Percentiles rank a stretch among this genome's conserved stretches.
These are phyloP conservation scores for Dacryopinax primogenitus DNA, from an alignment of 768 basidiomycete genomes.

Conservation along the genomic window DNA sequence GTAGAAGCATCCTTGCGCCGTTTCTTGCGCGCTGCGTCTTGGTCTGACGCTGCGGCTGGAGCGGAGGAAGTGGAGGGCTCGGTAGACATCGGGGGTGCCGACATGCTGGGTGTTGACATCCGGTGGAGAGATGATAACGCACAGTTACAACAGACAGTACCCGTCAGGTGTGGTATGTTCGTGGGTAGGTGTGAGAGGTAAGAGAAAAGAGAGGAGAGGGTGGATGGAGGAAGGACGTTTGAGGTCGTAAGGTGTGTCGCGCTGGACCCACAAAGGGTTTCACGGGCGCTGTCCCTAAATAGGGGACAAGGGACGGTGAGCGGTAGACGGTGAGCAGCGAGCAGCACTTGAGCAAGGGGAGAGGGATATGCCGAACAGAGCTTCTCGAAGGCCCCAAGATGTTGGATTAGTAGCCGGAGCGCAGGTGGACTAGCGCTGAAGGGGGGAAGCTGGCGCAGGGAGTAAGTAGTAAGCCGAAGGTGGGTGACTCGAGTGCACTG, in stretches of 20 bases:
- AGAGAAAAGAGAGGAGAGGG: no score
- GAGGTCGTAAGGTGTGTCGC: not conserved
- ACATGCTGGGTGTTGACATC: constrained; percentile 7
- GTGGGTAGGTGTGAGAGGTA: not conserved
- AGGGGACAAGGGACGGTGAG: not conserved
- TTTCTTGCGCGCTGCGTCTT: constrained; percentile 40
- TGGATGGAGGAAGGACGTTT: no score
- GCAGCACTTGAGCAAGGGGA: no score
- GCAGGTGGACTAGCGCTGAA: not conserved
- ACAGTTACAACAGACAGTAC: no score
- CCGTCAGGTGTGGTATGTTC: no score
- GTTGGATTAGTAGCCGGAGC: not conserved
- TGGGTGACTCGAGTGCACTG: not conserved
- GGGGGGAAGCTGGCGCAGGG: no score
- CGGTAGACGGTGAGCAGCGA: no score
- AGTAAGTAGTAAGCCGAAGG: no score
- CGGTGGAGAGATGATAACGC: no score
- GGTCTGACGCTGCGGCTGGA: constrained; percentile 36
- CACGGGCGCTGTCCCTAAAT: constrained; percentile 3
- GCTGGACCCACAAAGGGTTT: not conserved
- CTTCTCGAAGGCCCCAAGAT: no score
- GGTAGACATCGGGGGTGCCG: not conserved
- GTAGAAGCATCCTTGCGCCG: constrained; percentile 49
- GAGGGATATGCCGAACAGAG: no score
- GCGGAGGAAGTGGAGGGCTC: constrained; percentile 23